Conservation (phyloP, 1,139 yeast genomes). For the Blastobotrys elegans region DNA sequence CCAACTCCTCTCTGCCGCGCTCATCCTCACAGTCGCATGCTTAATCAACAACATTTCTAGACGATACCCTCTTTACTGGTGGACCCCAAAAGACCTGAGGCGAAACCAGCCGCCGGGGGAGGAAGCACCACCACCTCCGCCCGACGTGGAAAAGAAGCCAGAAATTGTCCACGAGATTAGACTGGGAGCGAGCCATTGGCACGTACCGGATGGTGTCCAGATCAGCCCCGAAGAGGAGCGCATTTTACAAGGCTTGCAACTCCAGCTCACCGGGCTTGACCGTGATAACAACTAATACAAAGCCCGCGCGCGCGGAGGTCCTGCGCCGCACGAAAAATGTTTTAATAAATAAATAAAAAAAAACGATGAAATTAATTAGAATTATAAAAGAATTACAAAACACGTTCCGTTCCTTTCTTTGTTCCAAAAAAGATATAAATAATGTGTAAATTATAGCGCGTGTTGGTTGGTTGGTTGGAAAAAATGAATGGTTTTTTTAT, state of each 20-base stretch:
- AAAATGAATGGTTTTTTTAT: not conserved
- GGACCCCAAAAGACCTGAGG: slow-evolving; percentile 41
- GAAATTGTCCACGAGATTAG: not conserved
- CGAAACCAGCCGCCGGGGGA: not conserved
- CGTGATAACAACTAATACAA: no score
- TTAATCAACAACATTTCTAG: slow-evolving; percentile 53
- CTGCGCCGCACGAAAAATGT: no score
- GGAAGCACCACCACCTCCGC: not conserved
- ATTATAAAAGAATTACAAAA: not conserved
- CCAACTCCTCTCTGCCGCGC: slow-evolving; percentile 48
- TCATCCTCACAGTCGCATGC: slow-evolving; percentile 50
- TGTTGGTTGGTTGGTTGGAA: not conserved
- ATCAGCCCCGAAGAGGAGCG: slow-evolving; percentile 10
- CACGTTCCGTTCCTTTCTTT: not conserved
- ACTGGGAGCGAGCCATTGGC: not conserved
- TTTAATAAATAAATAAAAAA: not conserved
- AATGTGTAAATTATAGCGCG: not conserved
- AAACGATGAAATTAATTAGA: slow-evolving; percentile 2
- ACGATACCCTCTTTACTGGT: slow-evolving; percentile 59
- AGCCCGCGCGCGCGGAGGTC: no score
- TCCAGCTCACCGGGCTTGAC: slow-evolving; percentile 3
- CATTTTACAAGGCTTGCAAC: slow-evolving; percentile 8
- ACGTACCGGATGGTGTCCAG: slow-evolving; percentile 10
- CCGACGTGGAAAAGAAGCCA: not conserved
- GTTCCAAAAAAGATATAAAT: not conserved